Percentiles rank a stretch among this genome's conserved stretches.
These are phyloP conservation scores for Pyricularia pennisetigena DNA, from an alignment of 2,329 filamentous ascomycete genomes.

Conservation along the genomic window DNA sequence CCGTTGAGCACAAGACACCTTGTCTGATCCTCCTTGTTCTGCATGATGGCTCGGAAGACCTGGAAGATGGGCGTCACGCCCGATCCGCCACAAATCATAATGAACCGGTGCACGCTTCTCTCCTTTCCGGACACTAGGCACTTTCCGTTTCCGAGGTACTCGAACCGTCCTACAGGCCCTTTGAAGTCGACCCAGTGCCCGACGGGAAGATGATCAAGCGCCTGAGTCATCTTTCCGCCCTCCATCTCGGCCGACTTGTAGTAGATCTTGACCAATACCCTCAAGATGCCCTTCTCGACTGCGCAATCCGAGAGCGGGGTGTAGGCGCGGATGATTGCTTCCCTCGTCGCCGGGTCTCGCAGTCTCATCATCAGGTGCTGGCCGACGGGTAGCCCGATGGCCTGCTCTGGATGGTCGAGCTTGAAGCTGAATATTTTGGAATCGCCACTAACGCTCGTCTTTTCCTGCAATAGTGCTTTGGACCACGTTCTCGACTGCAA, in stretches of 20 bases:
- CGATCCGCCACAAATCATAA: slow-evolving; percentile 84
- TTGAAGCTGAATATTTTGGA: slow-evolving; percentile 74
- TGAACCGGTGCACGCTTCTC: slow-evolving; percentile 53
- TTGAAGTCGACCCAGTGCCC: slow-evolving; percentile 76
- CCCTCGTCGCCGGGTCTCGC: slow-evolving; percentile 57
- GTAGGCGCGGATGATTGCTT: slow-evolving; percentile 76
- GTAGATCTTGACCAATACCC: slow-evolving; percentile 80
- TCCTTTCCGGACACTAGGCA: slow-evolving; percentile 50
- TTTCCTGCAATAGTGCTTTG: slow-evolving; percentile 59
- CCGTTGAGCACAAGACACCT: slow-evolving; percentile 67
- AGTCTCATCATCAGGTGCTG: slow-evolving; percentile 83
- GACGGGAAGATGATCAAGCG: slow-evolving; percentile 61
- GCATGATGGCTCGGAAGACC: slow-evolving; percentile 65
- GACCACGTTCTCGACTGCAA: slow-evolving; percentile 64
- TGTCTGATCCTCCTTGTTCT: slow-evolving; percentile 53
- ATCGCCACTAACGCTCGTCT: slow-evolving; percentile 64
- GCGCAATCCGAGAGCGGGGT: slow-evolving; percentile 64
- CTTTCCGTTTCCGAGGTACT: slow-evolving; percentile 59
- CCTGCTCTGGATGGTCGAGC: slow-evolving; percentile 61
- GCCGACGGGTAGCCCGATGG: slow-evolving; percentile 68
- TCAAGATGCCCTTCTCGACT: slow-evolving; percentile 50
- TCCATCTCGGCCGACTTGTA: slow-evolving; percentile 38
- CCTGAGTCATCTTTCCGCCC: slow-evolving; percentile 77
- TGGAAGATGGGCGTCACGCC: slow-evolving; percentile 90
- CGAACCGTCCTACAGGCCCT: slow-evolving; percentile 78